Base-by-base conservation (phyloP, 2,329 filamentous ascomycete species). In the Lecanicillium sp. region DNA sequence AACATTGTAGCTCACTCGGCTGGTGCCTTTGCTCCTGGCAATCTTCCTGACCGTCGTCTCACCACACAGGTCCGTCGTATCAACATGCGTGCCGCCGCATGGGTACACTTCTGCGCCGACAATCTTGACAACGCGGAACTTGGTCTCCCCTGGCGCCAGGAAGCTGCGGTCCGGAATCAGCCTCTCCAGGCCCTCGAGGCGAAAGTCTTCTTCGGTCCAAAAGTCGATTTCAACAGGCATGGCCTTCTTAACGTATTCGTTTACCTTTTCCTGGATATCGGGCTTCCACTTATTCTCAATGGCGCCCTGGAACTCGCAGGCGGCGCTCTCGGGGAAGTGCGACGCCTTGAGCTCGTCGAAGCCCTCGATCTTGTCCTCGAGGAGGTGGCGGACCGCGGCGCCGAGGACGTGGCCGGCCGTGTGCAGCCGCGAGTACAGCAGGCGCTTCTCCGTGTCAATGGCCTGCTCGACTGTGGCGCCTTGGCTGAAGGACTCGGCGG, bases 331-430 rank as follows among this genome's bases (percentile, higher is more conserved):
- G 0, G 84, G 84, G 47, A 79, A 81, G 53, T 88, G 84, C 4
- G 72, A 79, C 0, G 84, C 84, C 56, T 87, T 88, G 11, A 77
- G 61, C 52, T 87, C 83, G 41, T 75, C 71, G 42, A 82, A 77
- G 17, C 62, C 64, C 1, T 59, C 59, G 11, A 81, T 56, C 37
- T 75, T 55, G 2, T 65, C 58, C 44, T 72, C 67, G 2, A 77
- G 58, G 0, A 84, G 66, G 37, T 70, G 63, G 2, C 75, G 68
- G n/a, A 86, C 77, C 0, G 83, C 82, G 1, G 77, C 60, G 3
- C 83, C 81, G 1, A 87, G 69, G 3, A 87, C 74, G 49, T 88
- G 84, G 25, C 84, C 84, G 0, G 81, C 83, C 0, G 83, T 87
- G 57, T 88, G 84, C 1, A 82, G 68, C 1, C 82, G 72, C 1